Percentiles rank a stretch among this genome's conserved stretches.
These are phyloP conservation scores for Cucumis cinereus DNA, from an alignment of 306 rosid genomes.

Conservation along the genomic window DNA sequence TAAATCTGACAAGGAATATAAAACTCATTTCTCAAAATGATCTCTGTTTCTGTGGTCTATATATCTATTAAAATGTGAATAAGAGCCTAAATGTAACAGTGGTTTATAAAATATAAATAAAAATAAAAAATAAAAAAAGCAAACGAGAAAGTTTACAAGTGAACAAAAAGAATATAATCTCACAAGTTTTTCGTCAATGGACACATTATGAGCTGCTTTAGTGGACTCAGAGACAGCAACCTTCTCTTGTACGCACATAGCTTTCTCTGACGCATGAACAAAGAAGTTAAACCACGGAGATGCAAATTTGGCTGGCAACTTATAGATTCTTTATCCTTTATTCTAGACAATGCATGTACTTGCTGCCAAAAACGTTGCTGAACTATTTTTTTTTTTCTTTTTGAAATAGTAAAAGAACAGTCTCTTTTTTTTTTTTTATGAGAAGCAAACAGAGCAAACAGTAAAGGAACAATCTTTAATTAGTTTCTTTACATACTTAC, in stretches of 20 bases:
- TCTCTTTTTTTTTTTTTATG: no score
- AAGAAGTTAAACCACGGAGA: conserved; percentile 17
- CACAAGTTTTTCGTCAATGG: conserved; percentile 33
- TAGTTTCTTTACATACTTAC: conserved; percentile 12
- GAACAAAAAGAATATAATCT: conserved; percentile 16
- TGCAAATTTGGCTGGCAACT: conserved; percentile 25
- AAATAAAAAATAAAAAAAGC: background rate
- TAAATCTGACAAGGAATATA: background rate
- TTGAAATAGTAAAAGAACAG: background rate
- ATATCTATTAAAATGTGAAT: background rate
- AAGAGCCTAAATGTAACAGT: background rate
- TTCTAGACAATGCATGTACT: background rate
- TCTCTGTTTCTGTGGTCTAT: background rate
- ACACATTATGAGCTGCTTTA: conserved; percentile 19
- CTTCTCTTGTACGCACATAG: conserved; percentile 16
- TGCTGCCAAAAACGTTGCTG: conserved; percentile 14
- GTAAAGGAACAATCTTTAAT: conserved; percentile 12
- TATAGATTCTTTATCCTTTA: conserved; percentile 9
- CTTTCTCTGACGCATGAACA: conserved; percentile 18
- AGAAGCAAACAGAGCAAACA: background rate
- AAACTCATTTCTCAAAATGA: background rate
- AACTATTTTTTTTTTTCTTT: conserved; percentile 20
- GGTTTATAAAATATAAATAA: no score
- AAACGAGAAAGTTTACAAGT: background rate
- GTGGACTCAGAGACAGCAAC: conserved; percentile 14